Evolutionary conservation across 192 early-diverging fungal genomes (phyloP), one percentile per base, ranked within the genome.

Genomic region (Pilaira anomala): DNA sequence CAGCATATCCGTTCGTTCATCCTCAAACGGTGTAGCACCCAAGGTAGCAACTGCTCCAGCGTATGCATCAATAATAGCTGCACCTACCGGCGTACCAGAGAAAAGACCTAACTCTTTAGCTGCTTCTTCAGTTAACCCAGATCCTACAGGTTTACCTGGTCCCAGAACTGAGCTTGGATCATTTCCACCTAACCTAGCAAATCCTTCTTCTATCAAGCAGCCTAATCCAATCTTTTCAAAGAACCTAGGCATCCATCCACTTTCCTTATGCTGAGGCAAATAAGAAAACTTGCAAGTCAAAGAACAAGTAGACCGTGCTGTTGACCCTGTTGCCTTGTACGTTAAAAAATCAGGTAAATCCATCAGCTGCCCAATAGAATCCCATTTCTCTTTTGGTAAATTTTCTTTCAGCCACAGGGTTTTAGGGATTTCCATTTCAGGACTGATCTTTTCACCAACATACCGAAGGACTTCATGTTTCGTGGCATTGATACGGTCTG

Each of bases 401-500:
- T 85, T 77, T 22, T 83, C 77, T 22, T 80, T 72, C 3, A 92
- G 62, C 90, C 90, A 92, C 0, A 86, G 56, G 0, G 83, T 76
- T 67, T 92, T 92, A 21, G 90, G 88, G n/a, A 89, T 70, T 29
- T 89, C 87, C 88, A 90, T 90, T 63, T 91, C 90, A 2, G 80
- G 73, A 58, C 84, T 85, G 54, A 92, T 81, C 11, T 67, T 76
- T 1, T 85, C 86, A 14, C 90, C 90, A 54, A 82, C 79, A 53
- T 81, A 77, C 19, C 77, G 73, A 25, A 90, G 77, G n/a, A 91
- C 79, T 1, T 68, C 48, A 42, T 84, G 83, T 7, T 71, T 46
- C 0, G 85, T 86, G 1, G 71, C 74, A 53, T 83, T 83, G 66
- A 92, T 86, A 3, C 73, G 74, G 4, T 67, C 66, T 33, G 90